Conservation (phyloP, 352 stramenopile species). For the Globisporangium emineosum region DNA sequence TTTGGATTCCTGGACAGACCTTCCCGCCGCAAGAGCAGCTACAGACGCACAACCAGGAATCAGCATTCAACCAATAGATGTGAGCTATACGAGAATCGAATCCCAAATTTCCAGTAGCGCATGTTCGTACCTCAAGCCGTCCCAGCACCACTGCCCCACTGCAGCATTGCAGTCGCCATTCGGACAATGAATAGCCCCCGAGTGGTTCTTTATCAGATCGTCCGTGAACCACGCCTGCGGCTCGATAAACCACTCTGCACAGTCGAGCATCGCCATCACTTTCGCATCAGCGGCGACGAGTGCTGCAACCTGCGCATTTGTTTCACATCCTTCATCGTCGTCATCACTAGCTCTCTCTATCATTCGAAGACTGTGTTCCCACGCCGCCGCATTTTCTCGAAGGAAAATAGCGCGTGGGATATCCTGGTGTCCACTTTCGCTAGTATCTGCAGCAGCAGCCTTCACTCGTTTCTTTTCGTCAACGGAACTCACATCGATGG, state of each 20-base stretch:
- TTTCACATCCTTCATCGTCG: conserved; percentile 15
- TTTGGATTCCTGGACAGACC: conserved; percentile 39
- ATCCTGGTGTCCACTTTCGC: background rate
- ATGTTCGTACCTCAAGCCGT: conserved; percentile 33
- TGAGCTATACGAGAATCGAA: background rate
- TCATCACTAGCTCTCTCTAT: conserved; percentile 22
- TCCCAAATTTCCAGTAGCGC: background rate
- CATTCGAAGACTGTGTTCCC: conserved; percentile 31
- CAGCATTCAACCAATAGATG: no score
- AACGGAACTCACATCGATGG: background rate
- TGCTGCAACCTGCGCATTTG: conserved; percentile 21
- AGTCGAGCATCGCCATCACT: conserved; percentile 23
- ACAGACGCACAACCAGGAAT: background rate
- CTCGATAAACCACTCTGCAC: conserved; percentile 48
- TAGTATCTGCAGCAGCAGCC: background rate
- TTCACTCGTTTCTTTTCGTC: conserved; percentile 13
- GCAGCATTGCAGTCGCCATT: conserved; percentile 31
- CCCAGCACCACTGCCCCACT: conserved; percentile 57
- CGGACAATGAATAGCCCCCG: conserved; percentile 41
- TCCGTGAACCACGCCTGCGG: conserved; percentile 45
- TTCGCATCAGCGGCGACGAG: conserved; percentile 35
- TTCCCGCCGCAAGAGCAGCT: conserved; percentile 43
- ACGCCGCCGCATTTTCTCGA: conserved; percentile 29
- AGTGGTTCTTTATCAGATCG: conserved; percentile 14
- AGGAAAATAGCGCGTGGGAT: background rate